Percentiles rank a stretch among this genome's conserved stretches.
Evolutionary conservation across 1,139 yeast species (phyloP).

Genomic region (Candida gigantensis): DNA sequence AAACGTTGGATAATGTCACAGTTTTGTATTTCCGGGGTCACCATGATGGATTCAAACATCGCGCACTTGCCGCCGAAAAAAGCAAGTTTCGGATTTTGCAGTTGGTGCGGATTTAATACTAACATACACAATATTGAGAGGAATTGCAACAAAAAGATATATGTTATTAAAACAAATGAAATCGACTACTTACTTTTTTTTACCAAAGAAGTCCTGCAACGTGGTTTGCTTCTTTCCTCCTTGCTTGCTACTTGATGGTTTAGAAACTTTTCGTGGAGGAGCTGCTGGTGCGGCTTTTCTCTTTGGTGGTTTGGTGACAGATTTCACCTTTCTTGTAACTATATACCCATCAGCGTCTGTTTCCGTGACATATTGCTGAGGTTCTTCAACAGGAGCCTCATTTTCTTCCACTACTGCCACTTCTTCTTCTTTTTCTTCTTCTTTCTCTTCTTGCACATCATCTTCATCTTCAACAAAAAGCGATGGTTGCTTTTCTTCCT

Average conservation of each 20-base stretch:
- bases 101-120: no score
- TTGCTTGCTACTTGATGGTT: conserved; percentile 15
- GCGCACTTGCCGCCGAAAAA: no score
- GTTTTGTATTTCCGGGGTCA: no score
- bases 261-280: conserved; percentile 10
- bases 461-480: conserved; percentile 13
- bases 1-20: no score
- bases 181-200: conserved; percentile 15
- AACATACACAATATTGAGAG: no score
- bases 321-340: conserved; percentile 28
- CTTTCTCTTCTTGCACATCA: conserved; percentile 5
- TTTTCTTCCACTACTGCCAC: conserved; percentile 4
- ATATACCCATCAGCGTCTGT: conserved; percentile 46
- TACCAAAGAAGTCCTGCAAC: conserved; percentile 41
- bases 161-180: not conserved
- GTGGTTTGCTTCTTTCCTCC: conserved; percentile 37
- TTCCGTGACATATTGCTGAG: conserved; percentile 18
- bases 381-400: conserved; percentile 8
- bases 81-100: no score
- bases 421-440: conserved; percentile 10
- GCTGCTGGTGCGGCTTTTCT: conserved; percentile 10
- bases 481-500: conserved; percentile 5
- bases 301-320: conserved; percentile 19
- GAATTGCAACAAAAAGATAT: no score
- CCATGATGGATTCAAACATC: no score